Evolutionary conservation across 164 flowering plant genomes (phyloP).

Genomic region (Buxus sempervirens): DNA sequence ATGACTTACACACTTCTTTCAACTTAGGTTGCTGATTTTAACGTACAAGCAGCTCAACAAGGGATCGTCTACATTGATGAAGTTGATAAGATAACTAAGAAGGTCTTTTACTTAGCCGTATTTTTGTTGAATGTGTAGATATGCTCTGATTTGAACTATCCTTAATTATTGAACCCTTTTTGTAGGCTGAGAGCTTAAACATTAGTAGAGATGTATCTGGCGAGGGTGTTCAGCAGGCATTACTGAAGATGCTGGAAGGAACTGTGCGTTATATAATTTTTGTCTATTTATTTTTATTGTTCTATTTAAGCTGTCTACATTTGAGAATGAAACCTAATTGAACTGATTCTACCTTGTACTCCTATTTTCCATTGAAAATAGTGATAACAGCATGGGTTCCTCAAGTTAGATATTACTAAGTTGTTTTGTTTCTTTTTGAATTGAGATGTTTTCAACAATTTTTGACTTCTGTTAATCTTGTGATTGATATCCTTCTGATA

Average conservation of each 20-base stretch:
- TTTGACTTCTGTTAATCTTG: too few species aligned
- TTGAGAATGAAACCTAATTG: background rate
- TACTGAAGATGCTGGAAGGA: constrained; percentile 97
- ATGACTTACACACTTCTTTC: background rate
- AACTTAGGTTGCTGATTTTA: constrained; percentile 84
- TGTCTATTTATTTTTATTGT: background rate
- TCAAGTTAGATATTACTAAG: too few species aligned
- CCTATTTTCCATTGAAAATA: background rate
- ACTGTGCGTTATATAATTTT: constrained; percentile 59
- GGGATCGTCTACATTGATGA: constrained; percentile 99
- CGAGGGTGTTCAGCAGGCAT: constrained; percentile 97
- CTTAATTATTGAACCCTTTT: constrained; percentile 7
- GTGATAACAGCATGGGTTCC: too few species aligned
- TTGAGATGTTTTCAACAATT: too few species aligned
- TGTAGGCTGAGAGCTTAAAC: constrained; percentile 86
- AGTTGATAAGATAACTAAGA: constrained; percentile 98
- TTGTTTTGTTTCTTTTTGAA: too few species aligned
- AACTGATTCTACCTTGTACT: background rate
- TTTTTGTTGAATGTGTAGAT: background rate
- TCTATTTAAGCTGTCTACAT: background rate
- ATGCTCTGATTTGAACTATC: background rate
- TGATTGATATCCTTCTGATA: too few species aligned
- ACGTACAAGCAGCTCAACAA: constrained; percentile 98
- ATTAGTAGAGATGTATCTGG: constrained; percentile 99
- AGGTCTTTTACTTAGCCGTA: constrained; percentile 37